Evolutionary conservation across 257 asterid genomes (phyloP).

Genomic region (Ocimum tenuiflorum): DNA sequence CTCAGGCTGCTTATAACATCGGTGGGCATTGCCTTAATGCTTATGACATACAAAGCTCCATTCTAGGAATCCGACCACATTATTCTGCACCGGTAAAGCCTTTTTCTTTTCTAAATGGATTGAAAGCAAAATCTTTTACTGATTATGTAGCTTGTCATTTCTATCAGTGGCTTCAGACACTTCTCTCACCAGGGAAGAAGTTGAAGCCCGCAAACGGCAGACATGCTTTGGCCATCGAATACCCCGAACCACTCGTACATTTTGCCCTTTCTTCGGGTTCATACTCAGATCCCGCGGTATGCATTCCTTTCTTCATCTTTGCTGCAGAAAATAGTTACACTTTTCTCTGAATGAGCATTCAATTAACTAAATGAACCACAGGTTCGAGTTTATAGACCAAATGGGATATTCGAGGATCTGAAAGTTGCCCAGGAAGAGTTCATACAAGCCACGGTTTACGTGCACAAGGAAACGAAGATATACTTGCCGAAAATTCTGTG

Average conservation of each 20-base stretch:
- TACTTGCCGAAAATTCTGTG: conserved; percentile 58
- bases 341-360: no score
- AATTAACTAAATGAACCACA: conserved; percentile 21
- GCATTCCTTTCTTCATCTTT: not conserved
- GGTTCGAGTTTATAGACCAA: conserved; percentile 68
- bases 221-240: conserved; percentile 66
- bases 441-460: conserved; percentile 44
- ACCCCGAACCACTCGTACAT: conserved; percentile 82
- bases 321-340: no score
- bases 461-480: conserved; percentile 55
- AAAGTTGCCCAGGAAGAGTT: conserved; percentile 73
- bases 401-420: conserved; percentile 57
- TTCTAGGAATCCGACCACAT: conserved; percentile 73
- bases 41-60: conserved; percentile 63
- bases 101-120: no score
- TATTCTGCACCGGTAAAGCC: conserved; percentile 64
- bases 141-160: not conserved
- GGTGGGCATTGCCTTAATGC: conserved; percentile 89
- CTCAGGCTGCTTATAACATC: conserved; percentile 81
- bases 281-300: conserved; percentile 72
- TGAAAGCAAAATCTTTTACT: not conserved
- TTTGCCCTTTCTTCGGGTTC: conserved; percentile 82
- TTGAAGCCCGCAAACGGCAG: conserved; percentile 39
- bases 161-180: conserved; percentile 69
- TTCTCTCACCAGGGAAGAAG: conserved; percentile 76